Evolutionary conservation across 495 filamentous ascomycete species (phyloP).

Genomic region (Elaphomyces granulatus): DNA sequence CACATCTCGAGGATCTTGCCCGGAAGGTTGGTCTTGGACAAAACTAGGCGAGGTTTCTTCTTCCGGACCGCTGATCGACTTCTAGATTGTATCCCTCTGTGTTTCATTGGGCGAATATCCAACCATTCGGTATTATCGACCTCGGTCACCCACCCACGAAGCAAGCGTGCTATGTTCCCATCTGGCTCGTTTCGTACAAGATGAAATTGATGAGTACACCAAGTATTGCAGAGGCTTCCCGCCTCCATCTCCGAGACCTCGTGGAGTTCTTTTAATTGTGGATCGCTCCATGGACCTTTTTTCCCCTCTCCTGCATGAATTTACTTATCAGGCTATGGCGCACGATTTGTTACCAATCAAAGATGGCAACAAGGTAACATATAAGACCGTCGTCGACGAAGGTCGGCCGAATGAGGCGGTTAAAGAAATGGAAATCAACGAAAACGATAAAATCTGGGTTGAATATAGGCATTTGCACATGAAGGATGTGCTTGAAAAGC

Average conservation of each 20-base stretch:
- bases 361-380: slow-evolving; percentile 77
- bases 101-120: slow-evolving; percentile 78
- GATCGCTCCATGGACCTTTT: slow-evolving; percentile 87
- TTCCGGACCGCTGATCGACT: slow-evolving; percentile 14
- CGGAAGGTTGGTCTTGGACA: slow-evolving; percentile 53
- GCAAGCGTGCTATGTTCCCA: slow-evolving; percentile 74
- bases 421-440: slow-evolving; percentile 81
- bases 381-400: slow-evolving; percentile 63
- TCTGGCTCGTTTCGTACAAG: slow-evolving; percentile 82
- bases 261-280: slow-evolving; percentile 70
- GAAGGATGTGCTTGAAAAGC: slow-evolving; percentile 91
- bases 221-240: slow-evolving; percentile 74
- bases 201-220: slow-evolving; percentile 74
- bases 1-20: slow-evolving; percentile 68
- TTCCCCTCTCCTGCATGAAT: slow-evolving; percentile 82
- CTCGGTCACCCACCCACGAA: slow-evolving; percentile 62
- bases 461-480: slow-evolving; percentile 89
- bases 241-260: slow-evolving; percentile 61
- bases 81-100: slow-evolving; percentile 68
- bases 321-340: slow-evolving; percentile 97
- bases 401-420: slow-evolving; percentile 48
- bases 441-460: slow-evolving; percentile 87
- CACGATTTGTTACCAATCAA: slow-evolving; percentile 80
- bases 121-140: slow-evolving; percentile 76
- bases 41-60: neutral